Evolutionary conservation across 306 rosid genomes (phyloP), one percentile per base, ranked within the genome.

Genomic region (Fragaria vesca): DNA sequence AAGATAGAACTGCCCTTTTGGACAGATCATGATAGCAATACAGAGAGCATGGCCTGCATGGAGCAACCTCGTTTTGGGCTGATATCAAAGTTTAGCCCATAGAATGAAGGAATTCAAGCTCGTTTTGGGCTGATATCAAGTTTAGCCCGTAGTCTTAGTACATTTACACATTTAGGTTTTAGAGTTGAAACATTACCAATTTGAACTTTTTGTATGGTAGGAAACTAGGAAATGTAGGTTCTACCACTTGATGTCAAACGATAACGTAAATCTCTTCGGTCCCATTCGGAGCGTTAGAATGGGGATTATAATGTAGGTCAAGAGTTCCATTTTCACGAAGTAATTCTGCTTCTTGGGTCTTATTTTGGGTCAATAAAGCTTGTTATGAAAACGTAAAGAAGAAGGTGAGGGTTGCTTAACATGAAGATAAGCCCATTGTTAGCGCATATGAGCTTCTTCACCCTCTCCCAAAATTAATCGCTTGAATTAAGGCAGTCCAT

Each of bases 401-500:
- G 65, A n/a, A 21, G 63, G 21, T 21, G 24, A 26, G 9, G 30
- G 47, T n/a, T 58, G 60, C 58, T 54, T 10, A 30, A 20, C 1
- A 50, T 61, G 34, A 46, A 34, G 20, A 5, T 10, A 40, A 21
- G 24, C 30, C 62, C 13, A 45, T 67, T 13, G 43, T 12, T 6
- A 52, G 40, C 18, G 63, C 36, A 43, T 5, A 17, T 20, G 78
- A 47, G 13, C 69, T 4, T 12, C 26, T 24, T 3, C 8, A 50
- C 66, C 13, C 54, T 43, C 40, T 68, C 66, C 66, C 76, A 11
- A 68, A 40, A 74, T 74, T 24, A 62, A 50, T 28, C 43, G 79
- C 83, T 46, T 47, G 34, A 45, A 57, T 66, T 67, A 74, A 66
- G 79, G 70, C 18, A 24, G 61, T 66, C 71, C n/a, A 65, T 26